phyloP scores from a whole-genome alignment of 2,329 filamentous ascomycete species.

The Fusarium solani-melongenae region DNA sequence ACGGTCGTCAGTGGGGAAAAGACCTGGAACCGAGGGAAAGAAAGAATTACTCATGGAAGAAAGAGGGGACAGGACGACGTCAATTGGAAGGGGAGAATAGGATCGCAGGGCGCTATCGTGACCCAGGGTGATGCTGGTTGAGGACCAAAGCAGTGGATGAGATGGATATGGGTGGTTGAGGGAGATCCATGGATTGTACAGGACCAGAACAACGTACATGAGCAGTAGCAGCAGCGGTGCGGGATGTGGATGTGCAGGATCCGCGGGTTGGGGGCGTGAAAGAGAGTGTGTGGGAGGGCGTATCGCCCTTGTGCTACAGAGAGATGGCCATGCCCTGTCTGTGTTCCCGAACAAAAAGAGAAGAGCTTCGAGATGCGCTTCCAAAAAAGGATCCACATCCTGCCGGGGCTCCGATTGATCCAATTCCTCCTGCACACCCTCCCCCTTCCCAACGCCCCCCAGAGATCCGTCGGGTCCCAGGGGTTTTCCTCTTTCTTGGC shows the following conservation, averaged over 20 bases:
- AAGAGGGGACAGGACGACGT: conserved; percentile 3
- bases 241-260: background rate
- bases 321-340: background rate
- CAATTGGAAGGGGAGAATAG: conserved; percentile 10
- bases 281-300: background rate
- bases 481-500: conserved; percentile 6
- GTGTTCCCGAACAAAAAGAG: background rate
- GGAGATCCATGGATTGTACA: background rate
- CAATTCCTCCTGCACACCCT: background rate
- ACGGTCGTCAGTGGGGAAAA: background rate
- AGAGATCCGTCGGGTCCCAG: background rate
- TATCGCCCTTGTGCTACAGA: background rate
- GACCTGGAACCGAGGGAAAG: background rate
- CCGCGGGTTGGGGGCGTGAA: background rate
- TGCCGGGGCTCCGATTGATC: background rate
- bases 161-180: conserved; percentile 2
- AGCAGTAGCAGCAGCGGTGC: background rate
- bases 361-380: background rate
- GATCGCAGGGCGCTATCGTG: conserved; percentile 5
- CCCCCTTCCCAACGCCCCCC: background rate
- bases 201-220: background rate
- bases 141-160: conserved; percentile 36
- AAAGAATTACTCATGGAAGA: conserved; percentile 15
- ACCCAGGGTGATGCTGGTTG: conserved; percentile 38
- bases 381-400: background rate